Evolutionary conservation across 306 rosid species (phyloP).

Genomic region (Acacia melanoxylon): DNA sequence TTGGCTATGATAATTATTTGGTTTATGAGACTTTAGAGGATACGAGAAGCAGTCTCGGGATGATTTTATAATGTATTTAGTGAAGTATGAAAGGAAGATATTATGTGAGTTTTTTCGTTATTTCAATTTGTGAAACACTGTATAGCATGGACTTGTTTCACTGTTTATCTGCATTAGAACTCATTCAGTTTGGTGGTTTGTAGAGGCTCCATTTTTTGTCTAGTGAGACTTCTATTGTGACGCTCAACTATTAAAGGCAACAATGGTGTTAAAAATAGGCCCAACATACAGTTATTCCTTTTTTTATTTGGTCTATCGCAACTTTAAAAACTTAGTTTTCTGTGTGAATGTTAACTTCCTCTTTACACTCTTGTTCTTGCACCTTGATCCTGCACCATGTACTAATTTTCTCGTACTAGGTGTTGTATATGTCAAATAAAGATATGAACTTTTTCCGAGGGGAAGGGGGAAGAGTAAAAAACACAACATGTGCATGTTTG

Average conservation of each 20-base stretch:
- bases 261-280: not conserved
- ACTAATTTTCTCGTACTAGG: not conserved
- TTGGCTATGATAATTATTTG: not conserved
- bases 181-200: too few relatives aligned
- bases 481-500: too few relatives aligned
- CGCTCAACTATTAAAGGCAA: not conserved
- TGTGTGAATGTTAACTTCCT: not conserved
- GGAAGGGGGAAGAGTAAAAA: too few relatives aligned
- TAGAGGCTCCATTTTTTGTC: too few relatives aligned
- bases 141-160: too few relatives aligned
- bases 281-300: not conserved
- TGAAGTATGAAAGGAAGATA: not conserved
- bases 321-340: too few relatives aligned
- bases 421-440: not conserved
- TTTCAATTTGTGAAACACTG: not conserved
- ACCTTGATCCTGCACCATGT: not conserved
- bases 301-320: not conserved
- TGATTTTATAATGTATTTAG: not conserved
- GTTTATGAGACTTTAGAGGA: not conserved
- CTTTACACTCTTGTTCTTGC: not conserved
- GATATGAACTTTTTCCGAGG: too few relatives aligned
- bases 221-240: too few relatives aligned
- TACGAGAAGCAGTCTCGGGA: too few relatives aligned
- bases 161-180: slow-evolving; percentile 10
- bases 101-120: not conserved